Evolutionary conservation across 2,329 filamentous ascomycete species (phyloP), one percentile per base, ranked within the genome.

Genomic region (Fusarium sp.): DNA sequence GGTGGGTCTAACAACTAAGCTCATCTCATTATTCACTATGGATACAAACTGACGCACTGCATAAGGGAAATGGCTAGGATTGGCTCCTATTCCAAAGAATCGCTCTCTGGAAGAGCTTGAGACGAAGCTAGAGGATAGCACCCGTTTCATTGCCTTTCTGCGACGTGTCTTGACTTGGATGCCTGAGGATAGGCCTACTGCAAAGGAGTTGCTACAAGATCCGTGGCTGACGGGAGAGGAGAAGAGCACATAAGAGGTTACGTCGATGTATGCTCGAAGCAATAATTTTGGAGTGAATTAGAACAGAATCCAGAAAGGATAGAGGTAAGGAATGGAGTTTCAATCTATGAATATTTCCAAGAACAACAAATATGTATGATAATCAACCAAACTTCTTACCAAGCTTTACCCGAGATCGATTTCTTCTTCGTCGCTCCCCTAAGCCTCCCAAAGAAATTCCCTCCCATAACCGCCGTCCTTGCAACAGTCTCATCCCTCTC

Each of bases 91-190:
- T 20, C 75, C 72, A 0, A 49, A 27, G 0, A 57, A 67, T 13
- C 73, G 65, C 23, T 69, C 73, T 1, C 40, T 77, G 1, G 74
- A 73, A 13, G 69, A 65, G 4, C 41, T 60, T 3, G 75, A 77
- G 20, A 74, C 58, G 1, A 50, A 65, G 15, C 64, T 78, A 0
- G 13, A 68, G 13, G 64, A 77, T 23, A 65, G 63, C 10, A 54
- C 70, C 2, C 53, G 49, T 3, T 76, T 78, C 9, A 46, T 76
- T 23, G 32, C 48, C 3, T 77, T 77, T 53, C 50, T 78, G 5
- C 60, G 74, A 20, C 75, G 72, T 27, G 69, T 67, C 0, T 56
- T 77, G 33, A 65, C 70, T 1, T 78, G 76, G 75, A 49, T 59
- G 11, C 74, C 76, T 0, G 35, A 69, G 13, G 40, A 63, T 8